Evolutionary conservation across 768 basidiomycete species (phyloP).

Genomic region (Pleurotus pulmonarius): DNA sequence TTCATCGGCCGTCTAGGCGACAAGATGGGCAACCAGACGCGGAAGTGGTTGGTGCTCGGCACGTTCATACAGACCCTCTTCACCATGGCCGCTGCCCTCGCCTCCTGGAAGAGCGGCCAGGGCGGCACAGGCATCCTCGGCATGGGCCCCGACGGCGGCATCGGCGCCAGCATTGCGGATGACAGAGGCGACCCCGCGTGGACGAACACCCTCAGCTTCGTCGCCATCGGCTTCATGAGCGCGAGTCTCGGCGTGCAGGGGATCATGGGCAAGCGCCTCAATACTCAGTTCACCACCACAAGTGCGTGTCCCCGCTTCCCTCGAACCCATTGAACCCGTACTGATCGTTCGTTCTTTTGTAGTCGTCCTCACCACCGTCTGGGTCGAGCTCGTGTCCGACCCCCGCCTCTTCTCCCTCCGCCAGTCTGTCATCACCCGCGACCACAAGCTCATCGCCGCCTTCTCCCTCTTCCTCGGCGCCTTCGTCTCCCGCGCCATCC

Average conservation of each 20-base stretch:
- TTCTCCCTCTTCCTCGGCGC: constrained; percentile 72
- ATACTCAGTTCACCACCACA: constrained; percentile 76
- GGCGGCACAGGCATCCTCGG: constrained; percentile 2
- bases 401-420: constrained; percentile 64
- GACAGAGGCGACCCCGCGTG: constrained; percentile 64
- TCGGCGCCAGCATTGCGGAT: constrained; percentile 37
- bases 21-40: constrained; percentile 65
- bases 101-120: constrained; percentile 68
- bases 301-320: constrained; percentile 36
- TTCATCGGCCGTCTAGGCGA: constrained; percentile 84
- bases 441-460: constrained; percentile 70
- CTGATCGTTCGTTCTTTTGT: neutral
- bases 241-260: constrained; percentile 83
- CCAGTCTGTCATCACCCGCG: constrained; percentile 53
- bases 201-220: constrained; percentile 63
- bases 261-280: constrained; percentile 77
- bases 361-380: constrained; percentile 85
- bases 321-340: too few relatives aligned
- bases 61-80: constrained; percentile 74
- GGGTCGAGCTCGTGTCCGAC: constrained; percentile 86
- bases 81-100: constrained; percentile 68
- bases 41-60: constrained; percentile 69
- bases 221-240: constrained; percentile 75
- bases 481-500: constrained; percentile 57
- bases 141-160: too few relatives aligned